A percentile compares a stretch with the other conserved stretches of the same genome.
Conservation (phyloP, 352 stramenopile genomes). For the Pythium chondricola region DNA sequence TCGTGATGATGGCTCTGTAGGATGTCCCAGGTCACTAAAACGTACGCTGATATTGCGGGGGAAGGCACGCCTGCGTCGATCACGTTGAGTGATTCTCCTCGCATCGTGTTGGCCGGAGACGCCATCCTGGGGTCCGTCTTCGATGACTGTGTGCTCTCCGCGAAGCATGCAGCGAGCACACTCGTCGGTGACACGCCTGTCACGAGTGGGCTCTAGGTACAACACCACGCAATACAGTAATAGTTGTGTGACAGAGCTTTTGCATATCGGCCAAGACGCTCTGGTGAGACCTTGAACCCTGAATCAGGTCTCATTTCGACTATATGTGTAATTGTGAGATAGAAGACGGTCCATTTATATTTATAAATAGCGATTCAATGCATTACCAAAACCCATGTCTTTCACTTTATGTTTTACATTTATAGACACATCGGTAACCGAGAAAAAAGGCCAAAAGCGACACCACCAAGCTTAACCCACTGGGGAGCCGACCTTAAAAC, state of each 20-base stretch:
- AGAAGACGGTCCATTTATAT: not conserved
- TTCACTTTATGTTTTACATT: slow-evolving; percentile 8
- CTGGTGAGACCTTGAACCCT: no score
- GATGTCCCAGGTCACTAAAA: slow-evolving; percentile 56
- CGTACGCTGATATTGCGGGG: slow-evolving; percentile 25
- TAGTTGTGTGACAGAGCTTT: no score
- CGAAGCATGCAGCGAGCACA: slow-evolving; percentile 23
- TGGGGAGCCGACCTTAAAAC: slow-evolving; percentile 1
- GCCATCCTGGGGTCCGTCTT: slow-evolving; percentile 63
- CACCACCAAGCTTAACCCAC: not conserved
- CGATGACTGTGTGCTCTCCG: slow-evolving; percentile 65
- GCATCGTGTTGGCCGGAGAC: slow-evolving; percentile 60
- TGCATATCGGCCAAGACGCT: no score
- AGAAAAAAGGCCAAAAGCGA: slow-evolving; percentile 2
- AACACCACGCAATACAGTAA: no score
- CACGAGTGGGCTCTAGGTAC: slow-evolving; percentile 37
- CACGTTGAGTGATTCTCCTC: slow-evolving; percentile 40
- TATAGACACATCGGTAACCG: not conserved
- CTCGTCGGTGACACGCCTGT: slow-evolving; percentile 4
- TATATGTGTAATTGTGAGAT: not conserved
- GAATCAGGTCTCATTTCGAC: slow-evolving; percentile 7
- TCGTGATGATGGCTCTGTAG: no score
- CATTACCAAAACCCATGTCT: slow-evolving; percentile 11
- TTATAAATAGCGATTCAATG: not conserved
- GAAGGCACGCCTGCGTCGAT: slow-evolving; percentile 18